phyloP scores from a whole-genome alignment of 2,329 filamentous ascomycete species.

The Calonectria honghensis region DNA sequence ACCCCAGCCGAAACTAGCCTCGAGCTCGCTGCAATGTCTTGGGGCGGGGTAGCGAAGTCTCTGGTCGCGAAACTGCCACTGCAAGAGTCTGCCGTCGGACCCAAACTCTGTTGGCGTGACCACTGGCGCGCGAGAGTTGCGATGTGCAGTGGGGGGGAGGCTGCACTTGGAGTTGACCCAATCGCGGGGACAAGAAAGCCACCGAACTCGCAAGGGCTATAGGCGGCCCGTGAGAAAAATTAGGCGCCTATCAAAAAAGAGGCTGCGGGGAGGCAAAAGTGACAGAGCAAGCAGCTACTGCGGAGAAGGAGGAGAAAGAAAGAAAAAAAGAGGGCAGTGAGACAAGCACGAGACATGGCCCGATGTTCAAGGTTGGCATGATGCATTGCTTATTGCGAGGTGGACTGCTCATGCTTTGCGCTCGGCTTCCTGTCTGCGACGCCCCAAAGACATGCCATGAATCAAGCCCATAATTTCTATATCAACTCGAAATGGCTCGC shows the following conservation, averaged over 20 bases:
- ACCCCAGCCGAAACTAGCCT: slow-evolving; percentile 27
- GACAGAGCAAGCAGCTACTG: neutral
- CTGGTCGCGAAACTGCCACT: slow-evolving; percentile 12
- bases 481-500: slow-evolving; percentile 18
- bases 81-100: slow-evolving; percentile 13
- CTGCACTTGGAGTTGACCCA: slow-evolving; percentile 19
- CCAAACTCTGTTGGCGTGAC: slow-evolving; percentile 28
- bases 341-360: slow-evolving; percentile 28
- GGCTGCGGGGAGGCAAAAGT: slow-evolving; percentile 20
- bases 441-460: slow-evolving; percentile 16
- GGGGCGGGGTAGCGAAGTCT: slow-evolving; percentile 37
- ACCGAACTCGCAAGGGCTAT: slow-evolving; percentile 32
- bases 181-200: slow-evolving; percentile 28
- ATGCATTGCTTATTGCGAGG: slow-evolving; percentile 23
- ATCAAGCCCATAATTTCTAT: slow-evolving; percentile 25
- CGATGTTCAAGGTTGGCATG: slow-evolving; percentile 21
- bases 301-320: too few species aligned
- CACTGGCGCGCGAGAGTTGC: slow-evolving; percentile 34
- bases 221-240: slow-evolving; percentile 7
- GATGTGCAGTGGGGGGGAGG: slow-evolving; percentile 37
- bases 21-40: slow-evolving; percentile 22
- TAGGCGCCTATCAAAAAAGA: slow-evolving; percentile 24
- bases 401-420: slow-evolving; percentile 26
- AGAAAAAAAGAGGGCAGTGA: neutral
- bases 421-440: slow-evolving; percentile 17